A percentile compares a stretch with the other conserved stretches of the same genome.
These are phyloP conservation scores for Cyberlindnera petersonii DNA, from an alignment of 805 yeast genomes.

Conservation along the genomic window DNA sequence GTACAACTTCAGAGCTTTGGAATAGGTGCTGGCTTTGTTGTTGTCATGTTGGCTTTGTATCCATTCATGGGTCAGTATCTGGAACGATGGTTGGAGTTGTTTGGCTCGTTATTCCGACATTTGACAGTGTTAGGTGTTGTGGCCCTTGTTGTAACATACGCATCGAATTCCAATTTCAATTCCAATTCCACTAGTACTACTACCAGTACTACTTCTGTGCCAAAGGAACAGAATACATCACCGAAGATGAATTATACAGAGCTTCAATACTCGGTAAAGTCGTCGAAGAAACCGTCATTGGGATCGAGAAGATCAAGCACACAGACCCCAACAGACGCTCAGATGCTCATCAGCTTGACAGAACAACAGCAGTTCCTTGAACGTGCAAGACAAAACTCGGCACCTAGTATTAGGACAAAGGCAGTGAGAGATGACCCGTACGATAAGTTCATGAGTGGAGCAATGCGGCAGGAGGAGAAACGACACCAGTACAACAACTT, in stretches of 20 bases:
- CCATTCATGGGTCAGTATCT: constrained; percentile 23
- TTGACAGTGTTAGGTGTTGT: constrained; percentile 18
- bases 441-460: constrained; percentile 25
- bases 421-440: constrained; percentile 9
- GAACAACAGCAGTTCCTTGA: constrained; percentile 20
- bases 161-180: not conserved
- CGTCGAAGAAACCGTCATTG: constrained; percentile 9
- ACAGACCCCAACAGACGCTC: constrained; percentile 7
- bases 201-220: too few species aligned
- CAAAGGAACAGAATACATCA: not conserved
- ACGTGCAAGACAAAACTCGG: constrained; percentile 11
- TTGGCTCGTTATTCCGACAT: constrained; percentile 20
- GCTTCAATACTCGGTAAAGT: constrained; percentile 23
- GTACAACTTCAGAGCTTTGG: constrained; percentile 28
- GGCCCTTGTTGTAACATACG: constrained; percentile 17
- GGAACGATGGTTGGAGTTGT: constrained; percentile 24
- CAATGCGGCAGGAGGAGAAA: constrained; percentile 18
- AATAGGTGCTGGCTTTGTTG: constrained; percentile 21
- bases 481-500: constrained; percentile 19
- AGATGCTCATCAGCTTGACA: constrained; percentile 17
- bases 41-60: constrained; percentile 17
- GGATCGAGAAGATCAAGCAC: constrained; percentile 1
- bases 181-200: too few species aligned
- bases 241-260: constrained; percentile 9
- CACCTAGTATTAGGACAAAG: not conserved